Base-by-base conservation (phyloP, 106 monocot genomes). In the Platanthera guangdongensis region DNA sequence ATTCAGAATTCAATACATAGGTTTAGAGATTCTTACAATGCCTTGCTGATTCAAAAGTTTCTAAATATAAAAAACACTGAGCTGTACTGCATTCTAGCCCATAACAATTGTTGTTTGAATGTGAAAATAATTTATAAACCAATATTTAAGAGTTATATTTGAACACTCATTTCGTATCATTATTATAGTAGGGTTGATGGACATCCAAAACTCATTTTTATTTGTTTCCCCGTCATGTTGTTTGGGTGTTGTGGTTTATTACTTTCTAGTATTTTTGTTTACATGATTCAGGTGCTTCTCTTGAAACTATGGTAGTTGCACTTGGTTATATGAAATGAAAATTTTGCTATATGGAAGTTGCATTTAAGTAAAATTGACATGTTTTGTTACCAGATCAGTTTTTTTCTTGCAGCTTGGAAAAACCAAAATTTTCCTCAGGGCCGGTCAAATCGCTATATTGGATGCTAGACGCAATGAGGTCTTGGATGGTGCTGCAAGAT, bases 401-500 rank as follows among this genome's bases (percentile, higher is more conserved):
- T 76, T 53, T 32, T 14, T 78, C 47, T 71, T 70, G 57, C 87
- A 99, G 99, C 92, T 99, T 80, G 99, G 99, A 4, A 87, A 77
- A 50, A 88, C 78, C 52, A 99, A 99, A 81, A 88, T 99, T 78
- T 99, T 99, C 71, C 86, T 99, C 4, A 92, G 99, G 81, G 89
- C 90, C 59, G 99, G 99, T 76, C 99, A 99, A 73, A 99, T 99
- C 77, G 99, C 91, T 60, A 22, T 85, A 52, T 78, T 99, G 74
- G 99, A 99, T 82, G 83, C 85, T 78, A 78, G 82, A 47, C 91
- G 99, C 49, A 69, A 72, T 77, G 92, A 99, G 65, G 86, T 94
- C 79, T 77, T 99, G 80, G 88, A 99, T 80, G 79, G 76, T 75
- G 87, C 94, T 72, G 99, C 94, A 74, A 89, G 74, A 57, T 71